Base-by-base conservation (phyloP, 1,284 basidiomycete species). In the Takashimella tepidaria region DNA sequence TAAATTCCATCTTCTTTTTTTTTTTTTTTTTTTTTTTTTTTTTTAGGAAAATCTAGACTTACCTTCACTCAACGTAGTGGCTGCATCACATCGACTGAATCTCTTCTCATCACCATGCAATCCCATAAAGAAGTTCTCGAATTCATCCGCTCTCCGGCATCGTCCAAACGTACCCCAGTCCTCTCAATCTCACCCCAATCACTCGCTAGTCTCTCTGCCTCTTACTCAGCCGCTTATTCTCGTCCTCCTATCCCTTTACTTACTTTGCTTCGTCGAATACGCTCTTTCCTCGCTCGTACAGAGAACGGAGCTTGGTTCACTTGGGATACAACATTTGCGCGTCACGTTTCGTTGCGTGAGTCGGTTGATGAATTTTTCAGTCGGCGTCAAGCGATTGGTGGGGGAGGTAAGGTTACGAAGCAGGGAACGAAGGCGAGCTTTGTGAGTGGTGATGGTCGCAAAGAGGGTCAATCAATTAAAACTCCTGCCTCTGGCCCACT, bases 1-100 rank as follows among this genome's bases (percentile, higher is more conserved):
- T n/a, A n/a, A n/a, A n/a, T 48, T 55, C 10, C 10, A 37, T 8
- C 31, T 37, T 37, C 16, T 8, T 53, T 60, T 43, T 45, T n/a
- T 21, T 4, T 31, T 24, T n/a, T 22, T 21, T 47, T 16, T 10
- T 47, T 20, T 21, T 24, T 21, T 51, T 58, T 47, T 49, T 55
- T 21, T 26, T 24, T 12, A 21, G 5, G 5, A 40, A 26, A 4
- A 3, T 13, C 31, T 40, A 47, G 54, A 45, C 55, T 53, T 22
- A 47, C 42, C 31, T 53, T 49, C 22, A n/a, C n/a, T n/a, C n/a
- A n/a, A n/a, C 23, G 2, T 63, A 96, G 92, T 58, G 95, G 95
- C 1, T 98, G 95, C 69, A 98, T 98, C 66, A 98, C 95, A 1
- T 96, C 92, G 46, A 95, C 95, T 31, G 95, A 98, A 79, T 95